These are phyloP conservation scores for Boletales sp. DNA, from an alignment of 768 basidiomycete species.

Conservation along the genomic window DNA sequence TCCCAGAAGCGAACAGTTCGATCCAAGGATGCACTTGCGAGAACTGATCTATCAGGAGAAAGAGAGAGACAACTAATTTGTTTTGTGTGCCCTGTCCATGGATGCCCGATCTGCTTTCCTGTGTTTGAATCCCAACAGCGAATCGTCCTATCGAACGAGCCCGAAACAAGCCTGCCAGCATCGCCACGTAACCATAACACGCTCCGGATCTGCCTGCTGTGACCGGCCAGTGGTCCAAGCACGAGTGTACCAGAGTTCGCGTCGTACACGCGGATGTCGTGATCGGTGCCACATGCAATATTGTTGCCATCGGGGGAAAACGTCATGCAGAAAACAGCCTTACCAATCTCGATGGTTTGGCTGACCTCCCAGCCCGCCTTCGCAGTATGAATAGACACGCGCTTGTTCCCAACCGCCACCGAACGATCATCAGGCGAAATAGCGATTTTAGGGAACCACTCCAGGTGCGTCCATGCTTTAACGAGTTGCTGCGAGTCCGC, in stretches of 20 bases:
- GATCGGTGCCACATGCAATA: background rate
- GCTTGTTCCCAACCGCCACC: background rate
- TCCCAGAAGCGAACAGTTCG: too few relatives aligned
- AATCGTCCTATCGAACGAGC: background rate
- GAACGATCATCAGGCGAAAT: constrained; percentile 2
- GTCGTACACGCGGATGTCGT: background rate
- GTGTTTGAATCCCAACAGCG: background rate
- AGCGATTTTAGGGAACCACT: background rate
- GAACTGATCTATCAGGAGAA: too few relatives aligned
- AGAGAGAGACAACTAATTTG: too few relatives aligned
- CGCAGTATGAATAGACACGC: background rate
- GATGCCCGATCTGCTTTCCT: background rate
- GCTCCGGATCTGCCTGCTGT: background rate
- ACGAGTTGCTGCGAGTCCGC: background rate
- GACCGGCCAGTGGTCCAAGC: background rate
- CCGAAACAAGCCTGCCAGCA: constrained; percentile 1
- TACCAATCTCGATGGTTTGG: background rate
- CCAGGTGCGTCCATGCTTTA: background rate
- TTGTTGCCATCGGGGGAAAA: constrained; percentile 2
- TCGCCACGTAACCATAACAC: constrained; percentile 5
- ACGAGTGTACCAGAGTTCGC: background rate
- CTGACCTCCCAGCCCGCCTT: background rate
- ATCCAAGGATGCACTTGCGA: too few relatives aligned
- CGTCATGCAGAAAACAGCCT: background rate
- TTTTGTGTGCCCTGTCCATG: too few relatives aligned